Percentiles rank a stretch among this genome's conserved stretches.
Evolutionary conservation across 1,284 basidiomycete genomes (phyloP).

Genomic region (Ganoderma boninense): DNA sequence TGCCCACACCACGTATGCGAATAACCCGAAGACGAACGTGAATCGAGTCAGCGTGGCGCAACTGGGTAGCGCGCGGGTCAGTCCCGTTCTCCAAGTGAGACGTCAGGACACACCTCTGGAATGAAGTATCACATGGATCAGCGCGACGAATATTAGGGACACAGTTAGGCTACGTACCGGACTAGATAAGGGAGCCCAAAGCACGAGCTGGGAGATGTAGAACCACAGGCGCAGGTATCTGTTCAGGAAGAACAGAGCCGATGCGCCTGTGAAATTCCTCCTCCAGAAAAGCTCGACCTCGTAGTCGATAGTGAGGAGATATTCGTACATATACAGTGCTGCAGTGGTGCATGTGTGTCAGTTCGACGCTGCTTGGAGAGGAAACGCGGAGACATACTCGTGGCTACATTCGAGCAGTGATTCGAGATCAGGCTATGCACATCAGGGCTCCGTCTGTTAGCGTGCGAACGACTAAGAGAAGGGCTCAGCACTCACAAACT

Average conservation of each 20-base stretch:
- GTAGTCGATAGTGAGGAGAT: conserved; percentile 2
- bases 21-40: neutral
- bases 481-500: neutral
- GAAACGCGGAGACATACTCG: neutral
- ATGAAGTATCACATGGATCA: neutral
- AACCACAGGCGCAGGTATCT: neutral
- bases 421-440: neutral
- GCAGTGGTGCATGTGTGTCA: neutral
- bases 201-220: neutral
- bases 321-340: conserved; percentile 17
- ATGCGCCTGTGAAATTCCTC: neutral
- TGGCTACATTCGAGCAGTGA: neutral
- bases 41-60: neutral
- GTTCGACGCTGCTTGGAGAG: neutral
- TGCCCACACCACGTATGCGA: neutral
- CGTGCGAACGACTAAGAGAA: too few species aligned
- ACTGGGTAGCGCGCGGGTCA: neutral
- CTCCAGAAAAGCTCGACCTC: conserved; percentile 14
- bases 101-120: neutral
- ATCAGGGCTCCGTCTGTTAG: neutral
- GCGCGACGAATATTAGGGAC: neutral
- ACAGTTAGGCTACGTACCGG: neutral
- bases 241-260: conserved; percentile 12
- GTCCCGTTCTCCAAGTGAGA: neutral
- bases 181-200: neutral